These are phyloP conservation scores for Sphagnum tenellum DNA, from an alignment of 225 moss, liverwort and hornwort species.

Conservation along the genomic window DNA sequence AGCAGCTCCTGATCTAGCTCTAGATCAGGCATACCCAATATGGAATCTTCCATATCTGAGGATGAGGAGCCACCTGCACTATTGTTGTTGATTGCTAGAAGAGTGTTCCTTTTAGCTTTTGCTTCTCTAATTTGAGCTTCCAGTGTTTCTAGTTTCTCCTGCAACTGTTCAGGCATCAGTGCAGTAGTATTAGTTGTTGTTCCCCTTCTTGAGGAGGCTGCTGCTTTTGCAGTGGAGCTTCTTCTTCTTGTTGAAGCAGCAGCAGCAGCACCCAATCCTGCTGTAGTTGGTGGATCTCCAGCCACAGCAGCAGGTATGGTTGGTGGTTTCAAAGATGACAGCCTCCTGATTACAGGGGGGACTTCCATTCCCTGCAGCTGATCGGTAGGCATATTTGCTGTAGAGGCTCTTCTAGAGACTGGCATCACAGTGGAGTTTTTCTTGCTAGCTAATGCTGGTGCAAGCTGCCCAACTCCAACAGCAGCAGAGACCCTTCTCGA, in stretches of 20 bases:
- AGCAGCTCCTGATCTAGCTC: no score
- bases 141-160: conserved; percentile 20
- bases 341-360: background rate
- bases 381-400: conserved; percentile 1
- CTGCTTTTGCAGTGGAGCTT: conserved; percentile 1
- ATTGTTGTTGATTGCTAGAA: conserved; percentile 5
- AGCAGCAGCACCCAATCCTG: background rate
- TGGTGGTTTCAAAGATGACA: conserved; percentile 2
- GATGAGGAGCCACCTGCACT: no score
- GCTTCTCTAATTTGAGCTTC: conserved; percentile 19
- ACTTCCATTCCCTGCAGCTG: conserved; percentile 7
- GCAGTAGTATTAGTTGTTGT: background rate
- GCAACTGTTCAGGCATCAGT: conserved; percentile 10
- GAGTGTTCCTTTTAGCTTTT: conserved; percentile 6
- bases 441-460: no score
- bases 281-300: background rate
- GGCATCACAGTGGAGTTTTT: background rate
- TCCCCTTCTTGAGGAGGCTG: conserved; percentile 2
- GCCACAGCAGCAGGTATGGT: background rate
- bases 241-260: conserved; percentile 1
- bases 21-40: no score
- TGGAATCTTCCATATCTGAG: no score
- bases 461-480: no score
- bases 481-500: no score
- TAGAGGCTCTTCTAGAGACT: conserved; percentile 11